Conservation (phyloP, 805 yeast genomes). For the Kuraishia hungarica region DNA sequence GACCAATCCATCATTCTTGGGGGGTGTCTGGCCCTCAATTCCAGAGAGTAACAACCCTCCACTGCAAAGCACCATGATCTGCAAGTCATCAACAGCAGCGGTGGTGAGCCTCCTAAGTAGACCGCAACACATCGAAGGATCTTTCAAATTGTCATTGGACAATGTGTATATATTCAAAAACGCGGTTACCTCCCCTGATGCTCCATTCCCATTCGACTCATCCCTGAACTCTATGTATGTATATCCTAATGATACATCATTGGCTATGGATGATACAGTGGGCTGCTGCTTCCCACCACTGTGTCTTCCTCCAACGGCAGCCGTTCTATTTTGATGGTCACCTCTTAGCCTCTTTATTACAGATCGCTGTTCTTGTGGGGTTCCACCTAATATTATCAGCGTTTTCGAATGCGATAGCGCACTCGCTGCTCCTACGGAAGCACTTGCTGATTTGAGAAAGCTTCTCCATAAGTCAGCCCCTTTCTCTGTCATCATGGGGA, state of each 20-base stretch:
- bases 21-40: not conserved
- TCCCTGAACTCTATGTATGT: constrained; percentile 3
- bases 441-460: not conserved
- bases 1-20: not conserved
- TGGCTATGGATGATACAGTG: not conserved
- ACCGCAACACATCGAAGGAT: not conserved
- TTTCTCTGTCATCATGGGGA: no score
- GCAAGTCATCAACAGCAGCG: not conserved
- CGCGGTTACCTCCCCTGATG: not conserved
- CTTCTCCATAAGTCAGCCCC: not conserved
- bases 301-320: not conserved
- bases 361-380: not conserved
- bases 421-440: not conserved
- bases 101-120: not conserved
- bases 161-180: constrained; percentile 4
- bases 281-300: not conserved
- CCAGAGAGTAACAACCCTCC: not conserved
- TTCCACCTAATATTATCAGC: constrained; percentile 3
- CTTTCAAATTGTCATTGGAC: not conserved
- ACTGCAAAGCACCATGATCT: not conserved
- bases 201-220: not conserved
- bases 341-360: not conserved
- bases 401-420: not conserved
- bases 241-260: constrained; percentile 1
- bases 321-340: not conserved